phyloP scores from a whole-genome alignment of 257 asterid species.

The Ajuga chamaepitys region DNA sequence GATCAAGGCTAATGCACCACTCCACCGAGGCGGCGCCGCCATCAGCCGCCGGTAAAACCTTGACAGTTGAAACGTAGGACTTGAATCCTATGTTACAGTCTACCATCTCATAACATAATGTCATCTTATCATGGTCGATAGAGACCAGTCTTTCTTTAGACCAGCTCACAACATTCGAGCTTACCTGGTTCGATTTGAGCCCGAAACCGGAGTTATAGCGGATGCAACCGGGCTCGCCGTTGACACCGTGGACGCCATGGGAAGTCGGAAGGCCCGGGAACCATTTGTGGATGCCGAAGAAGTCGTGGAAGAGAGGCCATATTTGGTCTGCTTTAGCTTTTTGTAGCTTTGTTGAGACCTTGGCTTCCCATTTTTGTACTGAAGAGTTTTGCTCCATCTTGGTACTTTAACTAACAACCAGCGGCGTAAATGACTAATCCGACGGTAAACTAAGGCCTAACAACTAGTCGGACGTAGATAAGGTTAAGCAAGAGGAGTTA shows the following conservation, averaged over 20 bases:
- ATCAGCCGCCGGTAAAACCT: constrained; percentile 19
- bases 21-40: constrained; percentile 29
- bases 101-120: constrained; percentile 45
- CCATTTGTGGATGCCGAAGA: constrained; percentile 66
- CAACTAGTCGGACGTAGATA: too few relatives aligned
- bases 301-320: constrained; percentile 52
- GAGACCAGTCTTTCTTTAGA: constrained; percentile 39
- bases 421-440: too few relatives aligned
- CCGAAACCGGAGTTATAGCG: constrained; percentile 60
- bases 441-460: too few relatives aligned
- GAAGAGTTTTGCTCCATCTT: constrained; percentile 21
- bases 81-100: constrained; percentile 60
- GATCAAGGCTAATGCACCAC: constrained; percentile 61
- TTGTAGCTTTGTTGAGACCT: constrained; percentile 30
- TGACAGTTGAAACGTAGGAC: constrained; percentile 47
- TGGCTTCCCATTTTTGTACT: constrained; percentile 47
- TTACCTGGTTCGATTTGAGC: constrained; percentile 10
- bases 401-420: too few relatives aligned
- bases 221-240: constrained; percentile 61
- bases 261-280: constrained; percentile 57
- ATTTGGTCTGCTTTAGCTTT: constrained; percentile 48
- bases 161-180: constrained; percentile 28
- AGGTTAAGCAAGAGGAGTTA: too few relatives aligned
- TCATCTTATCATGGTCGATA: constrained; percentile 27
- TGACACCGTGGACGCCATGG: constrained; percentile 51